phyloP scores from a whole-genome alignment of 805 yeast genomes.

The Metschnikowia cubensis region DNA sequence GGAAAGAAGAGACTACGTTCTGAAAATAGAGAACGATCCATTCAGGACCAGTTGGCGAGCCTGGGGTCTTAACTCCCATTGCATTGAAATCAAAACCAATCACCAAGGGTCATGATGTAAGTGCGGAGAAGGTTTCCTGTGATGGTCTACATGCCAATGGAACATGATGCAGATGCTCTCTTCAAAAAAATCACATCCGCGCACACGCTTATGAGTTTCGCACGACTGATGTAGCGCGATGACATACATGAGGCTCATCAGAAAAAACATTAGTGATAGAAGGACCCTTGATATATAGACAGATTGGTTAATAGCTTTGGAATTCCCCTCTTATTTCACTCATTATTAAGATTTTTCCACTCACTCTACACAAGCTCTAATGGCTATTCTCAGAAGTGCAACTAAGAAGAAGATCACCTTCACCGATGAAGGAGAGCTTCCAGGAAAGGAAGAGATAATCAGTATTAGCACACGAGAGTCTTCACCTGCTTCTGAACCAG shows the following conservation, averaged over 20 bases:
- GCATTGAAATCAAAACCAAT: background rate
- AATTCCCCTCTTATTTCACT: background rate
- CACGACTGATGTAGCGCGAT: slow-evolving; percentile 12
- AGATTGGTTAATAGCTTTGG: background rate
- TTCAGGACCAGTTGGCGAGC: slow-evolving; percentile 28
- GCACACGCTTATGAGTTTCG: slow-evolving; percentile 4
- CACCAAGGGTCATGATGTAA: background rate
- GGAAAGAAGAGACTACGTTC: slow-evolving; percentile 17
- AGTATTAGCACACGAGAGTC: slow-evolving; percentile 13
- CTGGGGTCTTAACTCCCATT: slow-evolving; percentile 33
- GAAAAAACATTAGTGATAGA: slow-evolving; percentile 1
- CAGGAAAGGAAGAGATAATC: slow-evolving; percentile 12
- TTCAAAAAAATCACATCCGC: background rate
- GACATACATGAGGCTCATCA: slow-evolving; percentile 1
- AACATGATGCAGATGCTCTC: background rate
- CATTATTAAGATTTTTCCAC: background rate
- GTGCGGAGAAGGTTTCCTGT: too few species aligned
- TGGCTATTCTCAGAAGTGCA: slow-evolving; percentile 32
- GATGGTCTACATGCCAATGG: background rate
- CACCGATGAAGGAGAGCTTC: slow-evolving; percentile 24
- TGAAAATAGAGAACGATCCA: slow-evolving; percentile 22
- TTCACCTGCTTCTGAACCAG: slow-evolving; percentile 14
- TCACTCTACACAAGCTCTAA: slow-evolving; percentile 4
- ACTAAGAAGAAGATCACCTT: slow-evolving; percentile 29
- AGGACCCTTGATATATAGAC: background rate